Percentiles rank a stretch among this genome's conserved stretches.
Evolutionary conservation across 73 alveolate genomes (phyloP).

Genomic region (Paramecium sonneborni): DNA sequence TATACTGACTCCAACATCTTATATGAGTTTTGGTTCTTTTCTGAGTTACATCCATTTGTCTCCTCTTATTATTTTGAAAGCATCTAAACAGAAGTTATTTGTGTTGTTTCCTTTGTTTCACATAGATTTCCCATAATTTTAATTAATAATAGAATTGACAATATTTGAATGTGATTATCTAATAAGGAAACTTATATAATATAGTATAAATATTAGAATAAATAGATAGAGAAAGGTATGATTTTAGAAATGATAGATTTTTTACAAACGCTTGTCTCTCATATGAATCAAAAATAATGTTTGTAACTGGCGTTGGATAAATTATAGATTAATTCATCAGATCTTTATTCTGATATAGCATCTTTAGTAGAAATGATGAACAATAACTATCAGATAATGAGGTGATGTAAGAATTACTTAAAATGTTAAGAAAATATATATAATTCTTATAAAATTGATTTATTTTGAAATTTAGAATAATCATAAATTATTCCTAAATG

Average conservation of each 20-base stretch:
- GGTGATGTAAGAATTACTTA: too few relatives aligned
- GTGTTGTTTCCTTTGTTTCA: not conserved
- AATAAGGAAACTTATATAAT: not conserved
- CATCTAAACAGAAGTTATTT: not conserved
- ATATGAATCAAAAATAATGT: constrained; percentile 13
- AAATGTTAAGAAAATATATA: too few relatives aligned
- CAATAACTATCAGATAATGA: too few relatives aligned
- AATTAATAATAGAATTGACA: not conserved
- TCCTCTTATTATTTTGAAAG: not conserved
- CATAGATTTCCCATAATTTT: constrained; percentile 38
- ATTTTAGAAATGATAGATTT: too few relatives aligned
- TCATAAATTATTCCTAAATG: not conserved
- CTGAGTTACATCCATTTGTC: not conserved
- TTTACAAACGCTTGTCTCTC: constrained; percentile 31
- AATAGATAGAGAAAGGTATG: too few relatives aligned
- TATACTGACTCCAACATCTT: not conserved
- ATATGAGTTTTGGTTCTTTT: not conserved
- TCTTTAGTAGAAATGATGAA: too few relatives aligned
- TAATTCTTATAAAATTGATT: too few relatives aligned
- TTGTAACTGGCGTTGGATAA: too few relatives aligned
- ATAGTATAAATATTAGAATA: not conserved
- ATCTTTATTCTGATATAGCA: too few relatives aligned
- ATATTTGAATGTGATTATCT: not conserved
- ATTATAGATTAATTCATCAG: too few relatives aligned
- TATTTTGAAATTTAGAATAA: too few relatives aligned